These are phyloP conservation scores for Limnomonas spitsbergensis DNA, from an alignment of 139 green algal genomes.

Conservation along the genomic window DNA sequence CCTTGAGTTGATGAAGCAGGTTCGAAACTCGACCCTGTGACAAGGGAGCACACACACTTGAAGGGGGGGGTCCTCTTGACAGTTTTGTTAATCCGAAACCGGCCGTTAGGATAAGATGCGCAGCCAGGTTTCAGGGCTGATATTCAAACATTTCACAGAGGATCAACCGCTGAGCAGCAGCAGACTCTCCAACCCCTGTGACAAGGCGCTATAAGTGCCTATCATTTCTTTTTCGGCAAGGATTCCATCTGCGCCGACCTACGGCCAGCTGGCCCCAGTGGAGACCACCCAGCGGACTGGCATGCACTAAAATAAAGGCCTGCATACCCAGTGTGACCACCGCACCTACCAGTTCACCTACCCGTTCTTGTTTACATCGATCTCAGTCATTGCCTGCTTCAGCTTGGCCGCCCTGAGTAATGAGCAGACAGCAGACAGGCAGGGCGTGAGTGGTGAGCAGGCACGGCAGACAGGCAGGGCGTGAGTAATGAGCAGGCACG, in stretches of 20 bases:
- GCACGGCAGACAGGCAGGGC: too few relatives aligned
- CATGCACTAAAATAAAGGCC: too few relatives aligned
- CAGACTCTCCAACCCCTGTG: background rate
- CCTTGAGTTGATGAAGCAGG: background rate
- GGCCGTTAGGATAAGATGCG: too few relatives aligned
- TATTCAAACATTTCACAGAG: too few relatives aligned
- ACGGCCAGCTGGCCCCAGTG: background rate
- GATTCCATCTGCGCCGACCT: background rate
- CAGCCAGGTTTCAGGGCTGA: too few relatives aligned
- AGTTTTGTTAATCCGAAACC: too few relatives aligned
- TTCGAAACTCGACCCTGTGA: background rate
- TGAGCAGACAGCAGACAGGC: background rate
- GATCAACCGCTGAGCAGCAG: too few relatives aligned
- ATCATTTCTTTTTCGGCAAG: background rate
- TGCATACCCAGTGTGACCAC: too few relatives aligned
- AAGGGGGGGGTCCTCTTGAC: background rate
- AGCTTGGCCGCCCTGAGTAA: background rate
- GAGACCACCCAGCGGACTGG: too few relatives aligned
- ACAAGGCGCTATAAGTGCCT: background rate
- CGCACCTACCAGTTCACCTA: background rate
- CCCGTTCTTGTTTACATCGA: background rate
- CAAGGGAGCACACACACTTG: background rate
- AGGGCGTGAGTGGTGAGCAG: too few relatives aligned
- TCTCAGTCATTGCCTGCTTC: background rate
- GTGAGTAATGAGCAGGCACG: too few relatives aligned